Evolutionary conservation across 148 eudicot genomes (phyloP).

Genomic region (Pouteria glomerata): DNA sequence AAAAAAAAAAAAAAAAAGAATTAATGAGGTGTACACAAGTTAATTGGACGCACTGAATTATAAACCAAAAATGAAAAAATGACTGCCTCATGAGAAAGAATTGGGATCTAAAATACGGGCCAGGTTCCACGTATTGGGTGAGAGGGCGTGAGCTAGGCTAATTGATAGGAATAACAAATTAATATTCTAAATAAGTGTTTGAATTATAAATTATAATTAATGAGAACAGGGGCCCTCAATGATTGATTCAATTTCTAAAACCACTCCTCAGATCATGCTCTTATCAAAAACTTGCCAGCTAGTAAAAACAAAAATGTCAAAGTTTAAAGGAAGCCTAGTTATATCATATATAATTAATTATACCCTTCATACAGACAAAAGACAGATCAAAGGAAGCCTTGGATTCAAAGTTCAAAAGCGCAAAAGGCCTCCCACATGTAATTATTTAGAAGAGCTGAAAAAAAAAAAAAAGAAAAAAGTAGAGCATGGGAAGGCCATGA

Average conservation of each 20-base stretch:
- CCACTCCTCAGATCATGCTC: constrained; percentile 11
- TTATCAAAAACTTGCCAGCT: neutral
- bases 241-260: neutral
- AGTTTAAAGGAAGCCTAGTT: constrained; percentile 3
- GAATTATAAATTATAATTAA: neutral
- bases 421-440: constrained; percentile 12
- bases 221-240: neutral
- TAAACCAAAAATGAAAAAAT: too few species aligned
- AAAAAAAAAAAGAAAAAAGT: constrained; percentile 9
- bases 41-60: too few species aligned
- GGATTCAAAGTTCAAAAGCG: neutral
- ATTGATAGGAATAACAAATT: neutral
- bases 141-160: too few species aligned
- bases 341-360: neutral
- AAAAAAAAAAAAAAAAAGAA: too few species aligned
- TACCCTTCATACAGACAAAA: neutral
- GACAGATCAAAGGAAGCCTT: neutral
- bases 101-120: neutral
- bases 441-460: neutral
- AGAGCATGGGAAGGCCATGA: constrained; percentile 17
- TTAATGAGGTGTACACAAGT: too few species aligned
- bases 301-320: constrained; percentile 16
- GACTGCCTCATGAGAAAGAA: too few species aligned
- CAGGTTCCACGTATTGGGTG: too few species aligned
- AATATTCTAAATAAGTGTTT: neutral